phyloP scores from a whole-genome alignment of 176 grass and related monocot species.

The Bothriochloa decipiens region DNA sequence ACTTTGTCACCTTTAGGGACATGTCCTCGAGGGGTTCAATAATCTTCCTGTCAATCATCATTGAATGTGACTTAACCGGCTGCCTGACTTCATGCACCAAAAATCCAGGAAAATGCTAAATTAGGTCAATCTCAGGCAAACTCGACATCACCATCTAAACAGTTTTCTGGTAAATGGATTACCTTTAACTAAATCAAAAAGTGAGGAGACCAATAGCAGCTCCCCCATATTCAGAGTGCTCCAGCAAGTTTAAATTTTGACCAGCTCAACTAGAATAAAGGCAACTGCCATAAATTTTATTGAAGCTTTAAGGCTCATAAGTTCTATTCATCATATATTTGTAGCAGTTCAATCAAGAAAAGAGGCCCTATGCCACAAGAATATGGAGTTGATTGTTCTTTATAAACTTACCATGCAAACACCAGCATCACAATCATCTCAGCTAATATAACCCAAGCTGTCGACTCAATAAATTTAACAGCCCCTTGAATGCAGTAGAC shows the following conservation, averaged over 20 bases:
- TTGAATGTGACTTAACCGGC: not conserved
- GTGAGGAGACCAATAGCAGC: not conserved
- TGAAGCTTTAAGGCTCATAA: constrained; percentile 24
- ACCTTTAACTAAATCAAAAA: not conserved
- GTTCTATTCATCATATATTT: not conserved
- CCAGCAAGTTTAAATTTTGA: constrained; percentile 33
- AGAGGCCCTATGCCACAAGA: constrained; percentile 33
- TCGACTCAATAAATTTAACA: constrained; percentile 37
- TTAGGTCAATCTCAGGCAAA: not conserved
- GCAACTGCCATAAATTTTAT: not conserved
- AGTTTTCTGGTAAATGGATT: too few relatives aligned
- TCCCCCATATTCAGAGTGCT: constrained; percentile 20
- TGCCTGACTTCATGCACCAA: not conserved
- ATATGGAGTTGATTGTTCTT: constrained; percentile 14
- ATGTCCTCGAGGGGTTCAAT: not conserved
- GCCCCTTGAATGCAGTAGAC: constrained; percentile 52
- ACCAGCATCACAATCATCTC: constrained; percentile 37
- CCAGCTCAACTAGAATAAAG: constrained; percentile 41
- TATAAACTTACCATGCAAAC: constrained; percentile 19
- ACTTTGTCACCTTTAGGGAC: not conserved
- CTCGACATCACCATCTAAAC: too few relatives aligned
- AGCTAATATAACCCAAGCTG: constrained; percentile 36
- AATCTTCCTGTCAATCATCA: not conserved
- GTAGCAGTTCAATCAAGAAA: constrained; percentile 30
- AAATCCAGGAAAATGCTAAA: not conserved